These are phyloP conservation scores for Dothistroma septosporum DNA, from an alignment of 2,329 filamentous ascomycete species.

Conservation along the genomic window DNA sequence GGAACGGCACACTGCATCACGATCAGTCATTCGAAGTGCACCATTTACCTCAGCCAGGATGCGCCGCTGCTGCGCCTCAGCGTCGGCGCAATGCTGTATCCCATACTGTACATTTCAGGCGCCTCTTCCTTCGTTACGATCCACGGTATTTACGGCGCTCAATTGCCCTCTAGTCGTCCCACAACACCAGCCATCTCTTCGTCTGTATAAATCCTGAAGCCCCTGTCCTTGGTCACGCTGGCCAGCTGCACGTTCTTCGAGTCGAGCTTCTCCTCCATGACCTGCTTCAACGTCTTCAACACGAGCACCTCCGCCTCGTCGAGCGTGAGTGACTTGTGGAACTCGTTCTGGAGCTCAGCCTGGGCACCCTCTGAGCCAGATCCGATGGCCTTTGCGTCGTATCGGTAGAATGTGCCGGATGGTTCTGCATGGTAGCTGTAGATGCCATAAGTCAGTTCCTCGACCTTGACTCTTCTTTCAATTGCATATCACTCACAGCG, in stretches of 20 bases:
- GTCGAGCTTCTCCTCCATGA: constrained; percentile 99
- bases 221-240: constrained; percentile 95
- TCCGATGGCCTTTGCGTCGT: constrained; percentile 97
- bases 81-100: constrained; percentile 17
- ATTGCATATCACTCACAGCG: constrained; percentile 55
- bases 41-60: background rate
- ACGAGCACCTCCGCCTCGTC: constrained; percentile 90
- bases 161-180: constrained; percentile 62
- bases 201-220: constrained; percentile 97
- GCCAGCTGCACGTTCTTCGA: constrained; percentile 98
- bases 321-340: constrained; percentile 94
- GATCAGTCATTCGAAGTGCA: background rate
- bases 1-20: background rate
- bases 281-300: constrained; percentile 97
- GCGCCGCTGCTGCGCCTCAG: background rate
- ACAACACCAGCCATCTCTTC: constrained; percentile 95
- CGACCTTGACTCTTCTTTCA: background rate
- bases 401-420: constrained; percentile 96
- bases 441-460: background rate
- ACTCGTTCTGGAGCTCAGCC: constrained; percentile 96
- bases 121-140: background rate
- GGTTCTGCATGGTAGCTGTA: constrained; percentile 89
- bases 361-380: constrained; percentile 96
- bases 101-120: constrained; percentile 20
- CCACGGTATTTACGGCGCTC: background rate